phyloP scores from a whole-genome alignment of 2,329 filamentous ascomycete genomes.

The Talaromyces sp. region DNA sequence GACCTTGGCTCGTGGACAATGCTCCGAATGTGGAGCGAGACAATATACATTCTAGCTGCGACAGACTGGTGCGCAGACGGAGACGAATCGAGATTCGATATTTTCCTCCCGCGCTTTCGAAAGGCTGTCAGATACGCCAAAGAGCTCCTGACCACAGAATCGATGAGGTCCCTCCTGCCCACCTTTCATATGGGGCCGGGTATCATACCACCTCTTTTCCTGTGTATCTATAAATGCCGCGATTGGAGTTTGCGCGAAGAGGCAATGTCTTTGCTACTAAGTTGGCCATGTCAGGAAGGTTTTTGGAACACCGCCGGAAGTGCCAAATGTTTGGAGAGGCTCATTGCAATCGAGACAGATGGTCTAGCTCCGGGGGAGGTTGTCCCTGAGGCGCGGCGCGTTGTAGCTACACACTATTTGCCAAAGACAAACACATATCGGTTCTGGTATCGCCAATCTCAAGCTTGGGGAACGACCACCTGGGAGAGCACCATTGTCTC shows the following conservation, averaged over 20 bases:
- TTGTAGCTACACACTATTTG: conserved; percentile 8
- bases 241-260: conserved; percentile 21
- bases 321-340: conserved; percentile 7
- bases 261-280: conserved; percentile 7
- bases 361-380: conserved; percentile 2
- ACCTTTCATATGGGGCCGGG: conserved; percentile 25
- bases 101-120: conserved; percentile 9
- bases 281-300: conserved; percentile 14
- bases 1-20: conserved; percentile 8
- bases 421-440: conserved; percentile 3
- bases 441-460: conserved; percentile 1
- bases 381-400: conserved; percentile 11
- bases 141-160: background rate
- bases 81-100: conserved; percentile 14
- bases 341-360: conserved; percentile 12
- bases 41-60: conserved; percentile 8
- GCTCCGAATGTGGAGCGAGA: conserved; percentile 15
- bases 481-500: background rate
- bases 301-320: conserved; percentile 7
- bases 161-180: conserved; percentile 1
- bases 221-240: conserved; percentile 30
- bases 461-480: background rate
- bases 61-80: background rate
- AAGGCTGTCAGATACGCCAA: conserved; percentile 3
- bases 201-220: conserved; percentile 31